Percentiles rank a stretch among this genome's conserved stretches.
These are phyloP conservation scores for Entophlyctis luteolus DNA, from an alignment of 192 early-diverging fungal species.

Conservation along the genomic window DNA sequence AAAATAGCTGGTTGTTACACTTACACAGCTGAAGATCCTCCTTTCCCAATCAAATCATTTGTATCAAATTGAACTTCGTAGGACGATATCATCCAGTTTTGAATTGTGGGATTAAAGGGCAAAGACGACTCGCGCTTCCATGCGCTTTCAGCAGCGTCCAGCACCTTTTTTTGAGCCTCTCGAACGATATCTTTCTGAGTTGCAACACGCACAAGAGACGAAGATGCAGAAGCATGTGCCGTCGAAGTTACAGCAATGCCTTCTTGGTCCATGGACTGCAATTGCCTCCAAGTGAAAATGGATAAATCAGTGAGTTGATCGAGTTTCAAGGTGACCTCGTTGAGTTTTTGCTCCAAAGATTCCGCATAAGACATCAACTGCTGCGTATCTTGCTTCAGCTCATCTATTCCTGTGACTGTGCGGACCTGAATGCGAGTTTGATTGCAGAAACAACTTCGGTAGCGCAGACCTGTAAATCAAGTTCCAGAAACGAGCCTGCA, in stretches of 20 bases:
- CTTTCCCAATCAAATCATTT: background rate
- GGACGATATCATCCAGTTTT: slow-evolving; percentile 19
- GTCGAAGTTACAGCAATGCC: background rate
- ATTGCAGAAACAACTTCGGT: background rate
- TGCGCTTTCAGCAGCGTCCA: background rate
- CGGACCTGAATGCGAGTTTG: background rate
- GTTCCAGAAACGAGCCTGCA: background rate
- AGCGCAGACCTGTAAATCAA: slow-evolving; percentile 1
- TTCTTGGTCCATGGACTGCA: background rate
- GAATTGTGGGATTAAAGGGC: slow-evolving; percentile 2
- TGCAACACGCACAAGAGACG: background rate
- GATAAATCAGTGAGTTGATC: background rate
- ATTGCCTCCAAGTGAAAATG: background rate
- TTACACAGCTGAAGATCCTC: background rate
- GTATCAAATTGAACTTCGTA: background rate
- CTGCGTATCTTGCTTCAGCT: slow-evolving; percentile 4
- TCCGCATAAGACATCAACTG: background rate
- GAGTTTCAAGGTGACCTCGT: background rate
- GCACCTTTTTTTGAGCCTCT: background rate
- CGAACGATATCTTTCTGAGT: background rate
- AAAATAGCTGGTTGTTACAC: background rate
- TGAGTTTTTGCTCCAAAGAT: slow-evolving; percentile 1
- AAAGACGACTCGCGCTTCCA: background rate
- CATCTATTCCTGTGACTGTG: slow-evolving; percentile 12
- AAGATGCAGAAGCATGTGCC: background rate